phyloP scores from a whole-genome alignment of 208 protist genomes.

The Blastocrithidia nonstop region DNA sequence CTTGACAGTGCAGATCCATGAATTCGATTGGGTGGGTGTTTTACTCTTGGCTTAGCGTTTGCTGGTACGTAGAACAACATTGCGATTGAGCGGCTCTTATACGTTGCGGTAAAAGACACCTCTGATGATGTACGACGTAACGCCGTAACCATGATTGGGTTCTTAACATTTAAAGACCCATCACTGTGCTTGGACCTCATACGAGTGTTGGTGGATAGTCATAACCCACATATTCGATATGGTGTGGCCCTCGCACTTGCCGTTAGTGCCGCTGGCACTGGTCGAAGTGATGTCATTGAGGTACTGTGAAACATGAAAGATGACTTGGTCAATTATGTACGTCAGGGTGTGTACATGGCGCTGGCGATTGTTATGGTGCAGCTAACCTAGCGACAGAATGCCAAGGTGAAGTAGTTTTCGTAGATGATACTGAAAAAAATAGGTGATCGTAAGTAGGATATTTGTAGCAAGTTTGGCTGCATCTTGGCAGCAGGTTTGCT shows the following conservation, averaged over 20 bases:
- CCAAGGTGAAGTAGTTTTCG: slow-evolving; percentile 81
- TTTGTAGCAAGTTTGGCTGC: slow-evolving; percentile 95
- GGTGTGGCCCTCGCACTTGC: slow-evolving; percentile 95
- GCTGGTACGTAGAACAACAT: slow-evolving; percentile 90
- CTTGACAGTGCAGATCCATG: slow-evolving; percentile 91
- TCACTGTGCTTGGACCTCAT: slow-evolving; percentile 79
- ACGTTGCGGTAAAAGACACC: slow-evolving; percentile 95
- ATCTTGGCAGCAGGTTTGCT: slow-evolving; percentile 95
- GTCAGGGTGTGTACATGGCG: slow-evolving; percentile 94
- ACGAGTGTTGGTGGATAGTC: slow-evolving; percentile 86
- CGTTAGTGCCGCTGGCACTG: slow-evolving; percentile 95
- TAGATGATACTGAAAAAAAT: slow-evolving; percentile 54
- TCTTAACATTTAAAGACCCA: slow-evolving; percentile 93
- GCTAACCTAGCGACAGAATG: slow-evolving; percentile 73
- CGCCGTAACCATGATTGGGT: slow-evolving; percentile 95
- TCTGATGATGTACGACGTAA: slow-evolving; percentile 97
- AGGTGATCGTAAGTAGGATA: slow-evolving; percentile 89
- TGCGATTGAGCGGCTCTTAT: slow-evolving; percentile 91
- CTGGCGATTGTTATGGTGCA: slow-evolving; percentile 95
- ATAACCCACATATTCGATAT: slow-evolving; percentile 98
- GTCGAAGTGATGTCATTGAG: slow-evolving; percentile 81
- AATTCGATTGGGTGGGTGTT: slow-evolving; percentile 94
- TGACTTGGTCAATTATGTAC: slow-evolving; percentile 95
- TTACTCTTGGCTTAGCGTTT: slow-evolving; percentile 95
- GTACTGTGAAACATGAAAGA: slow-evolving; percentile 89